A percentile compares a stretch with the other conserved stretches of the same genome.
Evolutionary conservation across 768 basidiomycete species (phyloP).

Genomic region (Thelephora aurantiotincta): DNA sequence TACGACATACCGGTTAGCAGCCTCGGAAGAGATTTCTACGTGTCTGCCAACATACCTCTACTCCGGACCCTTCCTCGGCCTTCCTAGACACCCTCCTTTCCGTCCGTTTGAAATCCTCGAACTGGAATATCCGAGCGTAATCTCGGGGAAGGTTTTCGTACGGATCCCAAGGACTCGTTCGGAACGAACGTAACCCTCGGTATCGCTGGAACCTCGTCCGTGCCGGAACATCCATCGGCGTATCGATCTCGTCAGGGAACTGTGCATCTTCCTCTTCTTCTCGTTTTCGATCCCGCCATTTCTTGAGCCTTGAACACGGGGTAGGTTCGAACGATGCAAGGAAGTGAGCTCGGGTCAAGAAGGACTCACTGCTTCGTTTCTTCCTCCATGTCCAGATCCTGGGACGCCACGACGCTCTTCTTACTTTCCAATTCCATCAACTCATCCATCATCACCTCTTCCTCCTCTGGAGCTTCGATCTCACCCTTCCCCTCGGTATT

Average conservation of each 20-base stretch:
- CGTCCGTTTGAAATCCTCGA: constrained; percentile 87
- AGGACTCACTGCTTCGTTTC: constrained; percentile 70
- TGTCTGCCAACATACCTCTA: constrained; percentile 67
- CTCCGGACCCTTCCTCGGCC: constrained; percentile 37
- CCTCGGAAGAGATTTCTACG: background rate
- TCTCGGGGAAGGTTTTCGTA: constrained; percentile 91
- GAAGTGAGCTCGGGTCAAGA: constrained; percentile 1
- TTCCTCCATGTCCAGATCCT: constrained; percentile 73
- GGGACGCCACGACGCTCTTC: constrained; percentile 37
- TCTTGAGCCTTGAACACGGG: constrained; percentile 33
- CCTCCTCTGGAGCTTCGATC: constrained; percentile 23
- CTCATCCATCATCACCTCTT: constrained; percentile 47
- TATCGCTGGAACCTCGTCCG: constrained; percentile 79
- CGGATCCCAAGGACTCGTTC: constrained; percentile 96
- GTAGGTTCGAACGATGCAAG: constrained; percentile 3
- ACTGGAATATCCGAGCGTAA: constrained; percentile 92
- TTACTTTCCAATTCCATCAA: constrained; percentile 41
- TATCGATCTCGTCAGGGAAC: constrained; percentile 97
- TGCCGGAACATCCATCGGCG: constrained; percentile 74
- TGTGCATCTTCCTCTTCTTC: constrained; percentile 70
- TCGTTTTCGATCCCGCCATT: constrained; percentile 54
- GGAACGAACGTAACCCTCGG: constrained; percentile 81
- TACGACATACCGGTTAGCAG: constrained; percentile 16
- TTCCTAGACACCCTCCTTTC: constrained; percentile 54
- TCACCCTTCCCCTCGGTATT: constrained; percentile 16